Evolutionary conservation across 192 early-diverging fungal genomes (phyloP).

Genomic region (Cladochytrium replicatum): DNA sequence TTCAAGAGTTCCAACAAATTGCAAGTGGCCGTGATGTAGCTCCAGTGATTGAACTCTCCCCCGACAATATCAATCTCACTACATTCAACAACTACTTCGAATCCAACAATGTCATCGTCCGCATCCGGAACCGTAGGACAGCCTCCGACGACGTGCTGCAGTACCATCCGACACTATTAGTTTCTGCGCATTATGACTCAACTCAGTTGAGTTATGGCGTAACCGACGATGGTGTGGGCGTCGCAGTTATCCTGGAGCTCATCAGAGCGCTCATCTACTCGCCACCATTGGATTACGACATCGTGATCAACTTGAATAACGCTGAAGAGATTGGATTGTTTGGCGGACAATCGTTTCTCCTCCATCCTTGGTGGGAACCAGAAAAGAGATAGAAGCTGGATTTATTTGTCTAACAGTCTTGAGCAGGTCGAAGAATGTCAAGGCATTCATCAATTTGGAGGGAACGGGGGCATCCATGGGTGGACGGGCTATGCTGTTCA

Average conservation of each 20-base stretch:
- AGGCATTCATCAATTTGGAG: conserved; percentile 40
- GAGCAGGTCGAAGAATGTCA: conserved; percentile 22
- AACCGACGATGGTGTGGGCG: conserved; percentile 33
- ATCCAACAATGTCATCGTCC: conserved; percentile 26
- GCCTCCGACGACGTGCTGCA: conserved; percentile 12
- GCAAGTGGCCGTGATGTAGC: no score
- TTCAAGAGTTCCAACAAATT: no score
- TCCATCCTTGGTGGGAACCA: background rate
- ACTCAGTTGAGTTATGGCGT: conserved; percentile 23
- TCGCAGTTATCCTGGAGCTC: conserved; percentile 29
- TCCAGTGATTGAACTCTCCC: no score
- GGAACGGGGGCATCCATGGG: conserved; percentile 28
- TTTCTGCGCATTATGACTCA: conserved; percentile 39
- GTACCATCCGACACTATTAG: conserved; percentile 10
- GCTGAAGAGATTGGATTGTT: conserved; percentile 29
- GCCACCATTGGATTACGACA: conserved; percentile 10
- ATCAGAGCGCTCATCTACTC: conserved; percentile 15
- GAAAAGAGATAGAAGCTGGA: no score
- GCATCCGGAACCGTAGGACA: conserved; percentile 5
- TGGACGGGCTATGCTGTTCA: conserved; percentile 21
- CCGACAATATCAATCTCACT: conserved; percentile 11
- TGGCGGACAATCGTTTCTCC: conserved; percentile 1
- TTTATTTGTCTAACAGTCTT: no score
- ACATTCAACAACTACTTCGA: conserved; percentile 10
- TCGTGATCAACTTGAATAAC: conserved; percentile 39